These are phyloP conservation scores for Raddia distichophylla DNA, from an alignment of 176 grass and related monocot species.

Conservation along the genomic window DNA sequence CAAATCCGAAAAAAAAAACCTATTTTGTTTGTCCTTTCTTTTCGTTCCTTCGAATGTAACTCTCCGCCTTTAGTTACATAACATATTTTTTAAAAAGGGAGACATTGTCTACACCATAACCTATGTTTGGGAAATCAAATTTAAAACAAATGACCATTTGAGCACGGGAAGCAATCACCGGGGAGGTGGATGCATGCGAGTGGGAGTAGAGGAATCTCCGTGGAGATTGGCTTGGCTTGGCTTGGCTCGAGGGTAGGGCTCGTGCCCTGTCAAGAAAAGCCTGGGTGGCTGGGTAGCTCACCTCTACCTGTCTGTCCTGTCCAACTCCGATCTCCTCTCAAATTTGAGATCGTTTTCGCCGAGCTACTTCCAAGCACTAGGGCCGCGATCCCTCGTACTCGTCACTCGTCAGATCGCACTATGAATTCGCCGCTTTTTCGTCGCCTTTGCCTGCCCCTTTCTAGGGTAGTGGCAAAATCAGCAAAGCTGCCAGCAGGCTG, in stretches of 20 bases:
- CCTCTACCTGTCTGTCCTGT: neutral
- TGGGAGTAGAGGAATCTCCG: neutral
- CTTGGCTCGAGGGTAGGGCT: no score
- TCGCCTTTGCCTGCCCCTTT: neutral
- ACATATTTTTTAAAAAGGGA: no score
- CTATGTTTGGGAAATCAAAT: no score
- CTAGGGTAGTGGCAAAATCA: neutral
- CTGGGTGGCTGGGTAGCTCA: neutral
- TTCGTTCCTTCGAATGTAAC: no score
- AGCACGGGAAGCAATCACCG: no score
- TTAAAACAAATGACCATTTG: no score
- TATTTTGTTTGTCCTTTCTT: no score
- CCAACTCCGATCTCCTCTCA: neutral
- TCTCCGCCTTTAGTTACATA: no score
- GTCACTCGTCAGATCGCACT: constrained; percentile 1
- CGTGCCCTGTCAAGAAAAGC: neutral
- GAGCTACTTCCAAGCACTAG: neutral
- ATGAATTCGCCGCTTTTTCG: neutral
- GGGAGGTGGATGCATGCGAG: no score
- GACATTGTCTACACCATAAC: no score
- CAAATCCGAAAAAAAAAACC: no score
- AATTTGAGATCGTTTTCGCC: neutral
- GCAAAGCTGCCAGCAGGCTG: neutral
- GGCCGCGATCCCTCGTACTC: neutral
- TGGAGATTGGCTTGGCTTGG: neutral